These are phyloP conservation scores for Phytopythium oedochilum DNA, from an alignment of 352 stramenopile genomes.

Conservation along the genomic window DNA sequence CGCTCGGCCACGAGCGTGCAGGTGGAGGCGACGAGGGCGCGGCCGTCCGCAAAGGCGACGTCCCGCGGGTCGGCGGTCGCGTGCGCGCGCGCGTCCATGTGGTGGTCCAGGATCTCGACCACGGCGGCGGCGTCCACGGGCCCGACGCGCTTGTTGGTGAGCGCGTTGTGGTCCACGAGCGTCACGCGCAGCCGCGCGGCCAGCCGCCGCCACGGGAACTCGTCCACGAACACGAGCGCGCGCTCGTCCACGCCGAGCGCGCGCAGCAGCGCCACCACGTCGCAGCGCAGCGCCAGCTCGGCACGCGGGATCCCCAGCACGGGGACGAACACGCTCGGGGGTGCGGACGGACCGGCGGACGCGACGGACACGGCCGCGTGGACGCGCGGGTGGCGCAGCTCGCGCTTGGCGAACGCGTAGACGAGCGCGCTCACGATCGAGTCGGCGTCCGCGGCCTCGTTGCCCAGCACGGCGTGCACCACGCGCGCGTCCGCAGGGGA, in stretches of 20 bases:
- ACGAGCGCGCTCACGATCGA: constrained; percentile 79
- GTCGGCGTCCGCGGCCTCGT: constrained; percentile 78
- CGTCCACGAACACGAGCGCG: constrained; percentile 68
- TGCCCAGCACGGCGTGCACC: constrained; percentile 69
- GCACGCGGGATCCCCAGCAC: constrained; percentile 60
- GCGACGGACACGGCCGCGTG: not conserved
- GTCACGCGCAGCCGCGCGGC: constrained; percentile 27
- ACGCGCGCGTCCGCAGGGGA: not conserved
- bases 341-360: not conserved
- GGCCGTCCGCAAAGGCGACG: constrained; percentile 65
- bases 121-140: constrained; percentile 17
- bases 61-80: constrained; percentile 27
- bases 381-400: not conserved
- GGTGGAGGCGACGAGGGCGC: constrained; percentile 64
- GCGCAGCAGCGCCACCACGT: constrained; percentile 58
- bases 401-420: constrained; percentile 45
- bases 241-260: constrained; percentile 43
- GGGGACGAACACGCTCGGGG: constrained; percentile 20
- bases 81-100: constrained; percentile 61
- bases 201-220: constrained; percentile 50
- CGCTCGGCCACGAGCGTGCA: constrained; percentile 81
- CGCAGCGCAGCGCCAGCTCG: constrained; percentile 60
- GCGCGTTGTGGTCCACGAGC: constrained; percentile 72
- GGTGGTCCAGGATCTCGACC: constrained; percentile 78
- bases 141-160: constrained; percentile 55